Base-by-base conservation (phyloP, 139 green algal species). In the Tetradesmus obliquus region DNA sequence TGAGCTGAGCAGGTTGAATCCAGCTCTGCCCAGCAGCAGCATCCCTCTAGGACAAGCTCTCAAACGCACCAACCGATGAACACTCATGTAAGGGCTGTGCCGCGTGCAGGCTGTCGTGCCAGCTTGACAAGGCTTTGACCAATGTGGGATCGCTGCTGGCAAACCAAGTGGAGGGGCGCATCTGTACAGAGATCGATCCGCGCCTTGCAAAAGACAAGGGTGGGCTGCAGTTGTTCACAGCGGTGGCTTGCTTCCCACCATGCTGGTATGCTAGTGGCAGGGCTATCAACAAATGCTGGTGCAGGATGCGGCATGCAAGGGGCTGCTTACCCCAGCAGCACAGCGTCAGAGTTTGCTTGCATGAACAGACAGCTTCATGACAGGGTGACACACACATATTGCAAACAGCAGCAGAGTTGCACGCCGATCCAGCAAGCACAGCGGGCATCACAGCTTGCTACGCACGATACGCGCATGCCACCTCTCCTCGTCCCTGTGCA, bases 171-270 rank as follows among this genome's bases (percentile, higher is more conserved):
- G 92, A 92, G 55, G 97, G 97, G 17, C 94, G 96, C 2, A 94
- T 99, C 10, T 95, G 93, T 57, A 97, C 95, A 1, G 95, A 98
- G 91, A 90, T 99, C 1, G 97, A 99, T 90, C 95, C 97, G 3
- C 92, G 95, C 69, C 87, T 97, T 0, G 95, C 97, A 0, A 92
- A 95, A 20, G 94, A 98, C 90, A 91, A 92, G 74, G 95, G 96
- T 98, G 81, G n/a, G 92, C 10, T 2, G 32, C 32, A 45, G 32
- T 45, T 45, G 32, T 45, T 45, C 32, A 45, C 32, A 45, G 32
- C 32, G 51, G 55, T 2, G 45, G 19, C 69, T 79, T 79, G 69
- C 19, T n/a, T 19, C 69, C 19, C 69, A 79, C 69, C 19, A 17
- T 79, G 69, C 19, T 79, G 15, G 76, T 19, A 22, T 55, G 22